Base-by-base conservation (phyloP, 1,284 basidiomycete species). In the Moniliella sp. region DNA sequence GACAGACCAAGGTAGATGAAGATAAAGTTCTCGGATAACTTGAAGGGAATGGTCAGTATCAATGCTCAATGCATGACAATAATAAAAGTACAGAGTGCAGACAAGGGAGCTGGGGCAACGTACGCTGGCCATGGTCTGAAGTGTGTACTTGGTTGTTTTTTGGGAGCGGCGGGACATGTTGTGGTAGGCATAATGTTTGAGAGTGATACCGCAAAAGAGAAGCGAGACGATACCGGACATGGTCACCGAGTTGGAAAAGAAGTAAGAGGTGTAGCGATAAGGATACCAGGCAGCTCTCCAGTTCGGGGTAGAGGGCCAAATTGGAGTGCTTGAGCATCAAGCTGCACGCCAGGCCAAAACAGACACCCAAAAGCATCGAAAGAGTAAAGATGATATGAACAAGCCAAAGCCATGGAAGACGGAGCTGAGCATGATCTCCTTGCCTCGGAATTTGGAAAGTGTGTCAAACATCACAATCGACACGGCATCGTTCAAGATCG, bases 401-500 rank as follows among this genome's bases (percentile, higher is more conserved):
- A 97, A 83, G 15, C 86, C 86, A 18, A 80, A 75, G 21, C 84
- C 88, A 56, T 86, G 78, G 66, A 97, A 88, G 44, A 99, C 68
- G 2, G 83, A 88, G 4, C 73, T 72, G 15, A 93, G 53, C 60
- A 75, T 78, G 36, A 97, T 77, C 49, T 88, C 78, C 34, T 76
- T 73, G 15, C 80, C 81, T 45, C 88, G 79, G 63, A 97, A 93
- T 48, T 76, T 78, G 3, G 78, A 77, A 30, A 94, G 66, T 0
- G 86, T 93, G 62, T 99, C 88, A 64, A 94, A 97, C 81, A 99
- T 91, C 64, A 97, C 88, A 66, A 97, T 97, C 67, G 82, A 84
- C 49, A 99, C 88, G 16, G 88, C 88, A 69, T 99, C 88, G 64
- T 99, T 97, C 41, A 99, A 65, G 40, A 99, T 71, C 60, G 77